These are phyloP conservation scores for Colletotrichum cordylinicola DNA, from an alignment of 2,329 filamentous ascomycete genomes.

Conservation along the genomic window DNA sequence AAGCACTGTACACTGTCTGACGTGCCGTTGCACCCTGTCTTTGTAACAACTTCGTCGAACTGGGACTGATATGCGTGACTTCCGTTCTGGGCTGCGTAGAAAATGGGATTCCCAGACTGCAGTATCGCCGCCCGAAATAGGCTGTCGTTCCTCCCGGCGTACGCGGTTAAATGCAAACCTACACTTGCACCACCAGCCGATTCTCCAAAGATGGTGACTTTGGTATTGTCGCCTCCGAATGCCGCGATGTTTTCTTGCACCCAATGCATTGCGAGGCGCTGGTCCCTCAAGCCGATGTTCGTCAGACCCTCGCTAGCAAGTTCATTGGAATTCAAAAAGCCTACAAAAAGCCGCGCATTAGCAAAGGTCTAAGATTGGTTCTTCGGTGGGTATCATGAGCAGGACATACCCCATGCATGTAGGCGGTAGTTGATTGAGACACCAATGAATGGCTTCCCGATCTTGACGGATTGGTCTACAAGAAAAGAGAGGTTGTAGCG, in stretches of 20 bases:
- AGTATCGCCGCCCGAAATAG: background rate
- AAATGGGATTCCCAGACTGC: background rate
- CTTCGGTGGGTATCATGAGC: slow-evolving; percentile 34
- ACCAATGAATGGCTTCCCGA: slow-evolving; percentile 51
- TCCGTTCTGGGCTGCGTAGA: background rate
- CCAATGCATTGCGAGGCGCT: slow-evolving; percentile 37
- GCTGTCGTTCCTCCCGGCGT: background rate
- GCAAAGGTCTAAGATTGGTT: slow-evolving; percentile 31
- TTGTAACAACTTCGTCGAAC: background rate
- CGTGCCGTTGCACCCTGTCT: background rate
- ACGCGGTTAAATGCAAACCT: background rate
- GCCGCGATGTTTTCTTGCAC: slow-evolving; percentile 34
- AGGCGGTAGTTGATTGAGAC: slow-evolving; percentile 46
- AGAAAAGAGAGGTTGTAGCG: slow-evolving; percentile 27
- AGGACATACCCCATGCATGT: slow-evolving; percentile 38
- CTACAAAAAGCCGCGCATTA: background rate
- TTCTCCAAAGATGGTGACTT: slow-evolving; percentile 45
- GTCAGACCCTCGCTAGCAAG: background rate
- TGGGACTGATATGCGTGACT: background rate
- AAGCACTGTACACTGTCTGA: background rate
- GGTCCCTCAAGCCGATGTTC: slow-evolving; percentile 32
- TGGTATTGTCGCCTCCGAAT: slow-evolving; percentile 37
- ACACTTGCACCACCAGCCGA: slow-evolving; percentile 44
- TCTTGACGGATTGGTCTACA: slow-evolving; percentile 48
- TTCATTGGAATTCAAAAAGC: background rate